phyloP scores from a whole-genome alignment of 371 early-diverging fungal genomes.

The Mortierella sp. region DNA sequence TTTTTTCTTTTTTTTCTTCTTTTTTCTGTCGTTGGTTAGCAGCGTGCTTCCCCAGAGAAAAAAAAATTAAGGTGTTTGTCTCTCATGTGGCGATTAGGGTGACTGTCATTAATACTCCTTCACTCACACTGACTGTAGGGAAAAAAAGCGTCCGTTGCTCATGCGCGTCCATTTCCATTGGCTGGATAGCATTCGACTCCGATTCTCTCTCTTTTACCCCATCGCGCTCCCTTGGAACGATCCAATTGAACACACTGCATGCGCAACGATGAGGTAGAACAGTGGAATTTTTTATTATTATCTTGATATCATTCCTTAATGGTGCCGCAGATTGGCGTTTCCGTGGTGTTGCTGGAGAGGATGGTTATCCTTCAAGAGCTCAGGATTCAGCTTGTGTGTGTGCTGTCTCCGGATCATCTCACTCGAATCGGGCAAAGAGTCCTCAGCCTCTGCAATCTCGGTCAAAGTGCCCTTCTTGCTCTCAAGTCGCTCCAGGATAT shows the following conservation, averaged over 20 bases:
- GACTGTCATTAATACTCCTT: neutral
- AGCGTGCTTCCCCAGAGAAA: neutral
- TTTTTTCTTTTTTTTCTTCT: neutral
- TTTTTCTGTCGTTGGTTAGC: neutral
- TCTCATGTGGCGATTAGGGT: no score
- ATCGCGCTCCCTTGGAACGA: neutral
- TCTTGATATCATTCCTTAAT: neutral
- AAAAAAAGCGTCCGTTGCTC: constrained; percentile 2
- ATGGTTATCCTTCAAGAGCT: neutral
- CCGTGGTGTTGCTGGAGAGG: neutral
- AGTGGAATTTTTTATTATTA: neutral
- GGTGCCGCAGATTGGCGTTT: neutral
- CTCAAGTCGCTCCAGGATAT: neutral
- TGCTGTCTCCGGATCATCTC: neutral
- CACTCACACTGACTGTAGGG: neutral
- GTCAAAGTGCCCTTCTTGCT: neutral
- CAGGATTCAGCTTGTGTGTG: neutral
- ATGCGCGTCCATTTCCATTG: neutral
- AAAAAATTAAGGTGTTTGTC: no score
- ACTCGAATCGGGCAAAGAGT: neutral
- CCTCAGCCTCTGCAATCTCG: neutral
- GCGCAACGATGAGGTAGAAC: neutral
- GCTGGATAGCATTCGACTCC: neutral
- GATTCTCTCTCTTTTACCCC: neutral
- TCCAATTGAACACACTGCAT: neutral